Conservation (phyloP, 306 rosid species). For the Medicago truncatula region DNA sequence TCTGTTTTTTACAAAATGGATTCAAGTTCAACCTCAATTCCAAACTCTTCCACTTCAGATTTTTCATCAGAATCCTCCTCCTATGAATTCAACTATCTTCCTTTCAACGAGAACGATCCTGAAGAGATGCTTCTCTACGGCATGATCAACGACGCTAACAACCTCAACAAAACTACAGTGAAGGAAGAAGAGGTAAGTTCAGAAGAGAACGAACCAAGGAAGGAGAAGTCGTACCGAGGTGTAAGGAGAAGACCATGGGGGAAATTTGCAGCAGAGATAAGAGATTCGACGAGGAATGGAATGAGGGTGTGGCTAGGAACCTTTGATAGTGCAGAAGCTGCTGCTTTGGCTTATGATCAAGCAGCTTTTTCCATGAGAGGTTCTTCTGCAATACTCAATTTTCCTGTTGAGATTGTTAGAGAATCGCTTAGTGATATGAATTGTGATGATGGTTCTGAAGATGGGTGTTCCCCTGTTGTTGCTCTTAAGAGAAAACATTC, state of each 20-base stretch:
- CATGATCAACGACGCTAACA: constrained; percentile 54
- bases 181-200: constrained; percentile 77
- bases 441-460: constrained; percentile 41
- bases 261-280: constrained; percentile 90
- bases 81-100: constrained; percentile 60
- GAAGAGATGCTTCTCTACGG: constrained; percentile 91
- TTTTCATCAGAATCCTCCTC: constrained; percentile 66
- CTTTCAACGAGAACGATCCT: constrained; percentile 87
- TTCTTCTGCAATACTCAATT: constrained; percentile 76
- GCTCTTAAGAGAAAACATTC: constrained; percentile 93
- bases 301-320: constrained; percentile 95
- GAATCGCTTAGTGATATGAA: constrained; percentile 79
- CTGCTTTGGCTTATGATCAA: constrained; percentile 93
- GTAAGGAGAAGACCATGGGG: constrained; percentile 96
- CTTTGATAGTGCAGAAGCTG: constrained; percentile 90
- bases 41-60: constrained; percentile 55
- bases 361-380: constrained; percentile 96
- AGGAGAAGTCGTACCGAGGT: constrained; percentile 78
- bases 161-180: constrained; percentile 27
- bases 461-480: constrained; percentile 83
- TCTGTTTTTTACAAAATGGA: constrained; percentile 43
- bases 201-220: constrained; percentile 38
- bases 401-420: constrained; percentile 72
- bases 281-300: constrained; percentile 88
- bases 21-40: constrained; percentile 37